These are phyloP conservation scores for Astragalus membranaceus DNA, from an alignment of 306 rosid genomes.

Conservation along the genomic window DNA sequence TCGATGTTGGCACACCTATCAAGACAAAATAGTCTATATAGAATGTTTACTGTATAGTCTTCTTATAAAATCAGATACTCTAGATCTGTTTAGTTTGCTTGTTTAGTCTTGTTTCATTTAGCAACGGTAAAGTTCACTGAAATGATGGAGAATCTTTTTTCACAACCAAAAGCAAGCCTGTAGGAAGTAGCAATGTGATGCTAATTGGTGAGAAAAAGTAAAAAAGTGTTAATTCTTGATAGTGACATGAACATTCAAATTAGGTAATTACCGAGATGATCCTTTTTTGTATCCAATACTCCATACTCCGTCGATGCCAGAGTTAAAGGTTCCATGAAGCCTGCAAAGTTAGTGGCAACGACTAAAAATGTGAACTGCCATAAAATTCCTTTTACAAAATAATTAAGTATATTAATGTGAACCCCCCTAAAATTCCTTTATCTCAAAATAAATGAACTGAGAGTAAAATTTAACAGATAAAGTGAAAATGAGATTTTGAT, in stretches of 20 bases:
- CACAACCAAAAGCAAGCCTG: conserved; percentile 59
- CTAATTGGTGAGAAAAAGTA: background rate
- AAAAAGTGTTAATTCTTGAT: background rate
- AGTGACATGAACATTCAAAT: background rate
- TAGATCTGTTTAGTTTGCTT: background rate
- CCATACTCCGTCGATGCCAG: conserved; percentile 58
- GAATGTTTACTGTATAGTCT: background rate
- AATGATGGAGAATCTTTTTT: conserved; percentile 36
- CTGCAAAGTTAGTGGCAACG: conserved; percentile 19
- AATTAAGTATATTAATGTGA: background rate
- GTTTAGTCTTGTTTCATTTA: conserved; percentile 3
- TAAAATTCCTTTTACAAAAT: too few relatives aligned
- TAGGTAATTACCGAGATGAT: conserved; percentile 31
- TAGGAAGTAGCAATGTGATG: background rate
- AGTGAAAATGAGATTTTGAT: background rate
- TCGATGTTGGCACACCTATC: too few relatives aligned
- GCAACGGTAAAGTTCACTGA: conserved; percentile 3
- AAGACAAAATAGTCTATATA: too few relatives aligned
- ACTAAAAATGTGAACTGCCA: too few relatives aligned
- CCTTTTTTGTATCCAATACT: conserved; percentile 44
- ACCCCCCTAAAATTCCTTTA: too few relatives aligned
- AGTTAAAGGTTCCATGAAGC: conserved; percentile 33
- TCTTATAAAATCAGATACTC: background rate
- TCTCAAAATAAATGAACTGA: background rate
- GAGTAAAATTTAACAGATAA: background rate